Evolutionary conservation across 2,329 filamentous ascomycete genomes (phyloP).

Genomic region (Aspergillus fijiensis): DNA sequence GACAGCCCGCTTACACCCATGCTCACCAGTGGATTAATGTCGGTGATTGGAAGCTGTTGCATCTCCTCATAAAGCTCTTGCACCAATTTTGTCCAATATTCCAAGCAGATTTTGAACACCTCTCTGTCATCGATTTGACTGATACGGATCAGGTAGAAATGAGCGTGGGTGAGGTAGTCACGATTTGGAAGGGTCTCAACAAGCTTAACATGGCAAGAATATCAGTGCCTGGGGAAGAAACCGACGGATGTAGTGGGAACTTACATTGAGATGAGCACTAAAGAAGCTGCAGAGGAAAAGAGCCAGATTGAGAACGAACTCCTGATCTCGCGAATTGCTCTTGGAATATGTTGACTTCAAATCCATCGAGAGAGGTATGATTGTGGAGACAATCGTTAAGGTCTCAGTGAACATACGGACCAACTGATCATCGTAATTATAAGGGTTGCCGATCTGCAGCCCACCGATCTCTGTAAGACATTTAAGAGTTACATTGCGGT

Average conservation of each 20-base stretch:
- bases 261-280: constrained; percentile 80
- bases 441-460: constrained; percentile 73
- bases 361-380: constrained; percentile 87
- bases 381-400: constrained; percentile 84
- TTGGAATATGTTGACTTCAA: constrained; percentile 86
- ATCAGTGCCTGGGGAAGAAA: neutral
- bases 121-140: constrained; percentile 98
- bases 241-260: constrained; percentile 20
- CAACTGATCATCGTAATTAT: constrained; percentile 89
- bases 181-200: constrained; percentile 95
- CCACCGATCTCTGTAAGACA: constrained; percentile 96
- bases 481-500: constrained; percentile 94
- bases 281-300: constrained; percentile 98
- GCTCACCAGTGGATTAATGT: constrained; percentile 83
- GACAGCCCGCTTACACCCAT: constrained; percentile 70
- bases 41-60: constrained; percentile 91
- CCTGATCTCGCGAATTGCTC: constrained; percentile 90
- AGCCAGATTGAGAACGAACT: constrained; percentile 95
- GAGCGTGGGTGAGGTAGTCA: constrained; percentile 91
- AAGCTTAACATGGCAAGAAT: constrained; percentile 53
- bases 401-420: constrained; percentile 99
- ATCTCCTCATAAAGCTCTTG: constrained; percentile 99
- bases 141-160: constrained; percentile 97
- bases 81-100: constrained; percentile 98
- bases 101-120: constrained; percentile 98